Evolutionary conservation across 1,139 yeast genomes (phyloP), one percentile per base, ranked within the genome.

Genomic region (Scheffersomyces parashehatae): DNA sequence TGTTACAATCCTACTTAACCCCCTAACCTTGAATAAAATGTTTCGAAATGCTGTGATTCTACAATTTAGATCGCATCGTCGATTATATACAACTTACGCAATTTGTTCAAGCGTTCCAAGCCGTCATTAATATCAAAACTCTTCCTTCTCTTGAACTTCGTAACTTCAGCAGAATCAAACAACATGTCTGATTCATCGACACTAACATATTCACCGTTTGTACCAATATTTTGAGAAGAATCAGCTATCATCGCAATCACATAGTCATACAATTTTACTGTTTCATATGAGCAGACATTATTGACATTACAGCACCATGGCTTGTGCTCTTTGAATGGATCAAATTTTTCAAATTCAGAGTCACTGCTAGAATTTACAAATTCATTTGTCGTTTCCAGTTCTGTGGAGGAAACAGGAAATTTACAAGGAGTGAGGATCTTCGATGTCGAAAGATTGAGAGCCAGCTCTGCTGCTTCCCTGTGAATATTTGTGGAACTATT

Each of bases 51-150:
- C 26, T 20, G 8, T 20, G 6, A 16, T 20, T 20, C 8, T 8
- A 20, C 7, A 20, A 5, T 20, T 7, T 8, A 20, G 8, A 20
- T 20, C 3, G 26, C 26, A 20, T 64, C 68, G 35, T 59, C 63
- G 38, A 54, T 47, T 29, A 67, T 55, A 49, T 70, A 71, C 30
- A 71, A 50, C 45, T 64, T 67, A 28, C 75, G 55, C 37, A 72
- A 53, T 49, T 72, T 70, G 28, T 57, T 55, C 34, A 72, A 58
- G 35, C 65, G 56, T 35, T 67, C 71, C 34, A 70, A 52, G 0
- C 70, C 69, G 6, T 67, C 75, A 34, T 55, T 54, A 20, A 70
- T 58, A 46, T 65, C 73, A 35, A 67, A 55, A 32, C 62, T 61
- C 8, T 46, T 45, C 26, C 50, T 52, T 41, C 68, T 47, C 40